Conservation (phyloP, 1,284 basidiomycete species). For the Sanghuangporus baumii region DNA sequence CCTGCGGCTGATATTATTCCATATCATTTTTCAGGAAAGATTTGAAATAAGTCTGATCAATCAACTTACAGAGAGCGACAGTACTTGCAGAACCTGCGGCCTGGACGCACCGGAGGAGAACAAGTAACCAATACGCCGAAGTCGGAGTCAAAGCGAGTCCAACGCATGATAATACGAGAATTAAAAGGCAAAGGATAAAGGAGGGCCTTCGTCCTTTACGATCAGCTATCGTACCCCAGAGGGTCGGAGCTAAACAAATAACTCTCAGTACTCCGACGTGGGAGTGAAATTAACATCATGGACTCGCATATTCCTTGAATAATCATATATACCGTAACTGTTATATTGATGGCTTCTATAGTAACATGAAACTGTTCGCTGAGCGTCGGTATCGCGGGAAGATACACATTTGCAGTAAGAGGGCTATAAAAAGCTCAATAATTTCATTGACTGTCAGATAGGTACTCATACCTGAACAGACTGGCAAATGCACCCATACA, state of each 20-base stretch:
- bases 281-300: neutral
- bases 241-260: constrained; percentile 43
- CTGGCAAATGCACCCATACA: constrained; percentile 49
- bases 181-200: constrained; percentile 37
- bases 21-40: neutral
- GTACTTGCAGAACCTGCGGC: constrained; percentile 42
- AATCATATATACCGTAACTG: constrained; percentile 75
- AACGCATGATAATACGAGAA: constrained; percentile 36
- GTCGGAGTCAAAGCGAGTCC: constrained; percentile 44
- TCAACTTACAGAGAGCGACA: constrained; percentile 33
- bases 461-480: constrained; percentile 47
- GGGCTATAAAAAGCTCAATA: constrained; percentile 39
- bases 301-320: constrained; percentile 63
- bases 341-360: constrained; percentile 66
- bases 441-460: neutral
- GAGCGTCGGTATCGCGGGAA: constrained; percentile 70
- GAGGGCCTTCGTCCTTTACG: constrained; percentile 40
- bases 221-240: constrained; percentile 52
- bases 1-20: constrained; percentile 28
- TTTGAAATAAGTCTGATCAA: too few species aligned
- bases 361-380: constrained; percentile 56
- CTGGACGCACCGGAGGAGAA: constrained; percentile 43
- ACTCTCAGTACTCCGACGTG: neutral
- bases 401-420: constrained; percentile 70
- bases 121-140: constrained; percentile 40